Evolutionary conservation across 148 eudicot species (phyloP).

Genomic region (Simmondsia chinensis): DNA sequence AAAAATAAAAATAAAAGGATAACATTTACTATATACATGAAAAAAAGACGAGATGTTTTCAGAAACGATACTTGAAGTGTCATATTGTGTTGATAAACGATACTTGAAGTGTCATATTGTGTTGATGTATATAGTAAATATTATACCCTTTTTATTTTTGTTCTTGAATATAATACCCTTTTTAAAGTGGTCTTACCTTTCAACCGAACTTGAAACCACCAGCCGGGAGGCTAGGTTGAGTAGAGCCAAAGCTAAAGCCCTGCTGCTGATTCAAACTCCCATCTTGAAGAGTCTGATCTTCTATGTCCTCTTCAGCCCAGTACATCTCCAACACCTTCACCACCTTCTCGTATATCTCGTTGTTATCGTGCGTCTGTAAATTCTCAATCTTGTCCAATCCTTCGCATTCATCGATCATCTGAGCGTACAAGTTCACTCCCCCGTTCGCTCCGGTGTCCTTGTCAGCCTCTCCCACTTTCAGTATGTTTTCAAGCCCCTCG

Average conservation of each 20-base stretch:
- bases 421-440: slow-evolving; percentile 58
- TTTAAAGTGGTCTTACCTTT: slow-evolving; percentile 7
- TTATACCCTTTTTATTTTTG: no score
- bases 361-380: slow-evolving; percentile 67
- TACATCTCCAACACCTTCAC: slow-evolving; percentile 69
- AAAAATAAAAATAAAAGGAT: no score
- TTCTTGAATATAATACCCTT: no score
- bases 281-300: slow-evolving; percentile 30
- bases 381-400: slow-evolving; percentile 77
- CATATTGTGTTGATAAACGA: no score
- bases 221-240: slow-evolving; percentile 42
- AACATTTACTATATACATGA: no score
- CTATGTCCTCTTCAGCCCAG: slow-evolving; percentile 69
- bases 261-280: slow-evolving; percentile 27
- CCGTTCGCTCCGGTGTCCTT: slow-evolving; percentile 51
- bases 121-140: not conserved
- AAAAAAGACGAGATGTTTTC: no score
- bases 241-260: slow-evolving; percentile 42
- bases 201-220: slow-evolving; percentile 53
- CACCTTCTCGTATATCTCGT: slow-evolving; percentile 71
- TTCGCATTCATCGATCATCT: slow-evolving; percentile 63
- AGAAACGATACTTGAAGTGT: no score
- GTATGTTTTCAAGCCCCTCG: slow-evolving; percentile 80
- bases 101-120: no score
- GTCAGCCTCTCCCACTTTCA: slow-evolving; percentile 76